These are phyloP conservation scores for Phaffomyces antillensis DNA, from an alignment of 805 yeast genomes.

Conservation along the genomic window DNA sequence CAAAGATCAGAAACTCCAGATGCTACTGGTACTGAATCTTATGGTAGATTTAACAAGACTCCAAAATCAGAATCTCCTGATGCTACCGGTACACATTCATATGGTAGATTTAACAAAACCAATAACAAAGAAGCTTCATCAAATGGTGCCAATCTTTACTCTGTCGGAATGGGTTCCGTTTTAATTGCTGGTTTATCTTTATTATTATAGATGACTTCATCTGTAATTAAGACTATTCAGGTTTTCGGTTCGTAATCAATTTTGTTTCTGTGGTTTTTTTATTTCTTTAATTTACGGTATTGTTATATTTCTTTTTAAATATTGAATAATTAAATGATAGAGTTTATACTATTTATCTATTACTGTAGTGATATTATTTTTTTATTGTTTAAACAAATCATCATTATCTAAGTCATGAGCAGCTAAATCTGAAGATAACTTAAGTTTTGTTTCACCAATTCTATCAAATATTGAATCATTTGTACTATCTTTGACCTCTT, in stretches of 20 bases:
- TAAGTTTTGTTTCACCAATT: not conserved
- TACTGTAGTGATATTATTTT: not conserved
- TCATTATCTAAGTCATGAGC: conserved; percentile 7
- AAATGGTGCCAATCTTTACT: conserved; percentile 22
- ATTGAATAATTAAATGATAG: not conserved
- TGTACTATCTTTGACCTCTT: not conserved
- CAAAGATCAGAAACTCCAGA: conserved; percentile 27
- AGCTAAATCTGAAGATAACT: not conserved
- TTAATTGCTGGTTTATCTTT: conserved; percentile 45
- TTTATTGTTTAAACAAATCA: conserved; percentile 8
- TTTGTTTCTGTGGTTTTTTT: not conserved
- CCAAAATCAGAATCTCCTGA: conserved; percentile 23
- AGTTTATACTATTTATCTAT: not conserved
- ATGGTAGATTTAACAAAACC: conserved; percentile 44
- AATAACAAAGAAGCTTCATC: conserved; percentile 20
- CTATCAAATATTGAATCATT: conserved; percentile 1
- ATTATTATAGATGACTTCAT: conserved; percentile 21
- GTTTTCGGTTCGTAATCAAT: not conserved
- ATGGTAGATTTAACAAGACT: conserved; percentile 48
- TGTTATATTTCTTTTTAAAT: not conserved
- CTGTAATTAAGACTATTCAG: not conserved
- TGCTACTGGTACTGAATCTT: conserved; percentile 44
- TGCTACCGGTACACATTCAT: conserved; percentile 41
- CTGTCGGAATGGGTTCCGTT: conserved; percentile 37
- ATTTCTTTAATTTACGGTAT: not conserved